A percentile compares a stretch with the other conserved stretches of the same genome.
Evolutionary conservation across 2,329 filamentous ascomycete genomes (phyloP).

Genomic region (Cladosporium sp.): DNA sequence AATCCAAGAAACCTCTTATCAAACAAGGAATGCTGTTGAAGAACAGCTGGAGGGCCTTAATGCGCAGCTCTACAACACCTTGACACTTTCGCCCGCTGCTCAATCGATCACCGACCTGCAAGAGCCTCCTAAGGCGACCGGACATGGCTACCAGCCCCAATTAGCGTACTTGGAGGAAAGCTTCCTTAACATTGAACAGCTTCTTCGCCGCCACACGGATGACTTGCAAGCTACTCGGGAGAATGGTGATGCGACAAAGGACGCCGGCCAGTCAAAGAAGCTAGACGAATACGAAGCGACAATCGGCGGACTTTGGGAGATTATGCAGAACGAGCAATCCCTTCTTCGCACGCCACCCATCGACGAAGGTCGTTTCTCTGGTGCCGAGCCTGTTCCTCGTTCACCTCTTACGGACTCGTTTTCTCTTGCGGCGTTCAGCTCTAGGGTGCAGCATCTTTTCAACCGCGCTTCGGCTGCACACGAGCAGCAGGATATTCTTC

Average conservation of each 20-base stretch:
- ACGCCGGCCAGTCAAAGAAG: constrained; percentile 31
- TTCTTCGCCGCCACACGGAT: constrained; percentile 28
- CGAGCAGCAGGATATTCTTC: constrained; percentile 83
- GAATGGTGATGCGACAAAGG: constrained; percentile 21
- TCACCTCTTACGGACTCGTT: constrained; percentile 40
- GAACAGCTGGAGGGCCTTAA: constrained; percentile 29
- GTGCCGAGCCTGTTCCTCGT: constrained; percentile 25
- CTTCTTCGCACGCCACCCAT: constrained; percentile 27
- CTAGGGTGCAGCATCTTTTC: constrained; percentile 74
- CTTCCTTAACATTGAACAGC: constrained; percentile 37
- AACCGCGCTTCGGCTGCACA: constrained; percentile 70
- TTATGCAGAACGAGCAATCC: constrained; percentile 42
- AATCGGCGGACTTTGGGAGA: constrained; percentile 49
- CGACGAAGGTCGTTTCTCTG: constrained; percentile 11
- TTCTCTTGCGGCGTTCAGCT: constrained; percentile 69
- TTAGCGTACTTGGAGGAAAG: constrained; percentile 62
- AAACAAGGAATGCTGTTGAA: constrained; percentile 26
- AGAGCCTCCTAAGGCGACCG: constrained; percentile 54
- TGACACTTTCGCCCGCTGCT: constrained; percentile 43
- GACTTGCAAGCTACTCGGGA: constrained; percentile 24
- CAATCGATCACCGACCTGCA: constrained; percentile 49
- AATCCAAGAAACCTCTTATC: constrained; percentile 22
- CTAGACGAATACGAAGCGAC: constrained; percentile 53
- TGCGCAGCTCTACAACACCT: constrained; percentile 28
- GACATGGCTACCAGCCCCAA: constrained; percentile 60